phyloP scores from a whole-genome alignment of 2,329 filamentous ascomycete genomes.

The Diaporthe australafricana region DNA sequence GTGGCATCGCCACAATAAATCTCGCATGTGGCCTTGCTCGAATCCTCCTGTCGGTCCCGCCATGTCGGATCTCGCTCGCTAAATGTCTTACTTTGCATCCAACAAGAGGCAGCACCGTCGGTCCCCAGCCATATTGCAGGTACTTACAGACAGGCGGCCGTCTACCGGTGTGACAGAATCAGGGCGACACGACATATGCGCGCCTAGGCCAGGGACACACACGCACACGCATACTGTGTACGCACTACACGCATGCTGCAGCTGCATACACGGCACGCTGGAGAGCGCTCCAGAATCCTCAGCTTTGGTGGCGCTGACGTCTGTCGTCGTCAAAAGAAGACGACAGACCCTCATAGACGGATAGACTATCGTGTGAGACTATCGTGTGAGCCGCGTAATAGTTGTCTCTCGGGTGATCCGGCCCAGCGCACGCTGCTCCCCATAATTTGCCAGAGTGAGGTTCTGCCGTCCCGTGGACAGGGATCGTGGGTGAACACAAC shows the following conservation, averaged over 20 bases:
- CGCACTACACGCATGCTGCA: background rate
- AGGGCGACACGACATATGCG: slow-evolving; percentile 26
- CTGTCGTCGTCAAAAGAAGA: slow-evolving; percentile 9
- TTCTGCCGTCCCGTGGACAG: slow-evolving; percentile 8
- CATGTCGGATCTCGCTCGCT: slow-evolving; percentile 23
- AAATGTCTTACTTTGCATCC: slow-evolving; percentile 4
- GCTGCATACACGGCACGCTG: slow-evolving; percentile 18
- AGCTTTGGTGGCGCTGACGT: slow-evolving; percentile 12
- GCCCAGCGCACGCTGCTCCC: background rate
- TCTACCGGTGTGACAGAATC: slow-evolving; percentile 26
- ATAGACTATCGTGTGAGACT: background rate
- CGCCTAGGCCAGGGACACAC: background rate
- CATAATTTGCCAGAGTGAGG: background rate
- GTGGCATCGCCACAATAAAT: slow-evolving; percentile 17
- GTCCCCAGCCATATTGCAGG: slow-evolving; percentile 8
- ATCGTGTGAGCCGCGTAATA: slow-evolving; percentile 16
- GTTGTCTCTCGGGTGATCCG: background rate
- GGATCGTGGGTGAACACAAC: slow-evolving; percentile 8
- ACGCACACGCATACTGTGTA: background rate
- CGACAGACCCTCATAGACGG: background rate
- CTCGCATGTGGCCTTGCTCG: slow-evolving; percentile 24
- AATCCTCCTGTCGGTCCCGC: slow-evolving; percentile 27
- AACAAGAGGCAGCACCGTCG: slow-evolving; percentile 3
- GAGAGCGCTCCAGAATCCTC: background rate
- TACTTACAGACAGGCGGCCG: slow-evolving; percentile 1